phyloP scores from a whole-genome alignment of 129 eudicot genomes.

The Lactuca saligna region DNA sequence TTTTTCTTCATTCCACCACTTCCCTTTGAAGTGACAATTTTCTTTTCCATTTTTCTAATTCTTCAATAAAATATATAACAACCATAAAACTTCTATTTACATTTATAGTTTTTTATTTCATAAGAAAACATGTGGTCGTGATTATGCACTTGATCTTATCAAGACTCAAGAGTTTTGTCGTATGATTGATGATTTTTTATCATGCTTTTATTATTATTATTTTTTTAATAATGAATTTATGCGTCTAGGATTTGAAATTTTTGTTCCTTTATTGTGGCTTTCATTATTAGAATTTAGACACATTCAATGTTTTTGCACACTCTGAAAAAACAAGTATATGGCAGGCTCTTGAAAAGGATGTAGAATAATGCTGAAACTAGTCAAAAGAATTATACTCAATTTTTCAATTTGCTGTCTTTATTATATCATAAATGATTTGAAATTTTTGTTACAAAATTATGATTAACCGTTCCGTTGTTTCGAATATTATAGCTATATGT shows the following conservation, averaged over 20 bases:
- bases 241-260: neutral
- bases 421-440: neutral
- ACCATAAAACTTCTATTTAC: neutral
- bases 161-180: neutral
- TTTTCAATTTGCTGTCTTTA: conserved; percentile 1
- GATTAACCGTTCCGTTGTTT: neutral
- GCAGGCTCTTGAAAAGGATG: neutral
- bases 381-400: neutral
- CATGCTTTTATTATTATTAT: no score
- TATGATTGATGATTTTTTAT: neutral
- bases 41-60: neutral
- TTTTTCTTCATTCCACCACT: conserved; percentile 29
- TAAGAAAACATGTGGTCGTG: neutral
- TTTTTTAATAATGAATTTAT: no score
- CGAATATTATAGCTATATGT: neutral
- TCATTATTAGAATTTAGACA: neutral
- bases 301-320: neutral
- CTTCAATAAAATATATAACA: neutral
- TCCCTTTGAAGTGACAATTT: conserved; percentile 33
- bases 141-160: neutral
- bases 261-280: conserved; percentile 17
- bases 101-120: neutral
- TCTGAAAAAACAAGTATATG: neutral
- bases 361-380: neutral
- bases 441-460: neutral